Conservation (phyloP, 208 protist species). For the Leishmania mexicana region DNA sequence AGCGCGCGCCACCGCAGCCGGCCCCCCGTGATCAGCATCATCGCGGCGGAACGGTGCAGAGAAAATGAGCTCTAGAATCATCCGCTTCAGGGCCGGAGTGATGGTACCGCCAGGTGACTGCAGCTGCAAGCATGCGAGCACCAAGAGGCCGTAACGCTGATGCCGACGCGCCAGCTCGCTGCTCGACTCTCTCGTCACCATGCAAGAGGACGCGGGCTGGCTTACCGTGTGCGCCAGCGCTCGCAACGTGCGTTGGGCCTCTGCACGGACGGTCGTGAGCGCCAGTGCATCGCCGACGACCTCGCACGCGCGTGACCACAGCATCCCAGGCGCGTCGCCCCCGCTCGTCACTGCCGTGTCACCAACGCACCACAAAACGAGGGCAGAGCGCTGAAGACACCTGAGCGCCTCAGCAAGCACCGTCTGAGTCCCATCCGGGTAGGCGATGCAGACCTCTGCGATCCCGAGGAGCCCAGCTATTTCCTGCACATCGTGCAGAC, state of each 20-base stretch:
- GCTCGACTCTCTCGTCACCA: background rate
- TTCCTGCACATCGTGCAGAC: constrained; percentile 10
- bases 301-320: constrained; percentile 46
- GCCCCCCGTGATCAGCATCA: constrained; percentile 8
- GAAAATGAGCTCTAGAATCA: constrained; percentile 14
- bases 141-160: constrained; percentile 23
- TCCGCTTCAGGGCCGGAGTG: background rate
- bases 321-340: background rate
- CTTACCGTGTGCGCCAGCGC: constrained; percentile 7
- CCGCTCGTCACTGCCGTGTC: background rate
- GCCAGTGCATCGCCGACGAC: constrained; percentile 30
- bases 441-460: constrained; percentile 34
- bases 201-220: background rate
- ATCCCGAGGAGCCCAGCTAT: constrained; percentile 31
- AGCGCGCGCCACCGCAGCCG: constrained; percentile 33
- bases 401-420: constrained; percentile 46
- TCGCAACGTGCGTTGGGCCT: constrained; percentile 30
- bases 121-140: constrained; percentile 32
- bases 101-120: constrained; percentile 20
- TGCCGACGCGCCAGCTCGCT: constrained; percentile 12
- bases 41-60: constrained; percentile 12
- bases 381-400: constrained; percentile 34
- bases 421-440: constrained; percentile 39
- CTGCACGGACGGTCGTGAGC: constrained; percentile 24
- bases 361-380: constrained; percentile 21